Evolutionary conservation across 2,329 filamentous ascomycete species (phyloP).

Genomic region (Colletotrichum tanaceti): DNA sequence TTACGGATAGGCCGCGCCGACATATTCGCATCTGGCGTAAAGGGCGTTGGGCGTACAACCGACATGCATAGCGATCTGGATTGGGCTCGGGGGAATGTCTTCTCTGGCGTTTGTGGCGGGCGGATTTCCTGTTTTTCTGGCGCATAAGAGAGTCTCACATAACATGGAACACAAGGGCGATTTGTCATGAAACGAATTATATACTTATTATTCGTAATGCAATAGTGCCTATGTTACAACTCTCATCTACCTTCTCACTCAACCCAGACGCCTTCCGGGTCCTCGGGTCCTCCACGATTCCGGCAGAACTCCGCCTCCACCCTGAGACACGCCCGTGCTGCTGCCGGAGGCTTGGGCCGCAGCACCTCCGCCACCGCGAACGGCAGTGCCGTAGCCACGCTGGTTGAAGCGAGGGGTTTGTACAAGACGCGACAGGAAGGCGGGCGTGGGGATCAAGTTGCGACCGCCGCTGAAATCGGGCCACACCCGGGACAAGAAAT

Average conservation of each 20-base stretch:
- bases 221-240: conserved; percentile 17
- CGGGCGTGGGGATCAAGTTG: conserved; percentile 81
- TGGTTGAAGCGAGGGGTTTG: conserved; percentile 59
- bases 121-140: neutral
- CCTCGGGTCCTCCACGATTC: conserved; percentile 74
- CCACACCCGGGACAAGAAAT: conserved; percentile 89
- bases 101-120: neutral
- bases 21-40: too few relatives aligned
- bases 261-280: conserved; percentile 70
- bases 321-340: conserved; percentile 55
- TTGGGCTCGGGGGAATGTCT: neutral
- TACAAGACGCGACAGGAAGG: conserved; percentile 76
- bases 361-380: conserved; percentile 51
- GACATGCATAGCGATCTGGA: too few relatives aligned
- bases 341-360: conserved; percentile 51
- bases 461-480: conserved; percentile 87
- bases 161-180: neutral
- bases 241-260: conserved; percentile 5
- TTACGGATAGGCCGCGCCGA: conserved; percentile 45
- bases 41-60: too few relatives aligned
- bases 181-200: conserved; percentile 31
- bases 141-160: neutral
- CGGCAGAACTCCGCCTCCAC: conserved; percentile 62
- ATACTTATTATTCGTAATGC: conserved; percentile 24
- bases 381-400: conserved; percentile 72